A percentile compares a stretch with the other conserved stretches of the same genome.
phyloP scores from a whole-genome alignment of 768 basidiomycete species.

The Macrolepiota fuliginosa region DNA sequence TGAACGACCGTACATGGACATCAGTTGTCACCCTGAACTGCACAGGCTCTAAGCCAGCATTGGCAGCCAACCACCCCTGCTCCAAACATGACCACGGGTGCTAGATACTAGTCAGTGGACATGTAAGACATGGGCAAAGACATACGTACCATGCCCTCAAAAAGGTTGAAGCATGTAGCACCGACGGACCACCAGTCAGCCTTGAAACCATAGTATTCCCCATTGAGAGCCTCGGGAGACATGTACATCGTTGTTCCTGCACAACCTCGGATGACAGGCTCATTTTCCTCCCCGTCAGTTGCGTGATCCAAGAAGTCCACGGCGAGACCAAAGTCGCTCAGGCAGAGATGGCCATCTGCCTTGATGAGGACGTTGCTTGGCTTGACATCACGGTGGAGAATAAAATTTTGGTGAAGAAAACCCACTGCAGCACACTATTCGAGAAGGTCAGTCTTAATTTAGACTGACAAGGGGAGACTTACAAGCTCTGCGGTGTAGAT shows the following conservation, averaged over 20 bases:
- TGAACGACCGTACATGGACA: not conserved
- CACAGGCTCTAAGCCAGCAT: not conserved
- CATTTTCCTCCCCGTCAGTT: not conserved
- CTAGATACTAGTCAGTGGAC: not conserved
- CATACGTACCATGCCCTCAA: slow-evolving; percentile 16
- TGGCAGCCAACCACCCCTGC: not conserved
- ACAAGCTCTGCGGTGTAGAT: slow-evolving; percentile 17
- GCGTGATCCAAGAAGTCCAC: slow-evolving; percentile 14
- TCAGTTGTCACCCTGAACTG: not conserved
- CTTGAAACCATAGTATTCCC: slow-evolving; percentile 17
- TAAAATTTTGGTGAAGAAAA: slow-evolving; percentile 14
- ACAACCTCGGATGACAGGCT: slow-evolving; percentile 15
- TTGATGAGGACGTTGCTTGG: slow-evolving; percentile 19
- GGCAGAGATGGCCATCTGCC: slow-evolving; percentile 18
- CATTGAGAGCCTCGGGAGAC: slow-evolving; percentile 16
- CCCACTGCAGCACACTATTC: slow-evolving; percentile 15
- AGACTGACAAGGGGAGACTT: not conserved
- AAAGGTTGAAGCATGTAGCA: slow-evolving; percentile 13
- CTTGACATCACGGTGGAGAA: slow-evolving; percentile 20
- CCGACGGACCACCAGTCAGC: slow-evolving; percentile 19
- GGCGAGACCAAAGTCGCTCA: slow-evolving; percentile 19
- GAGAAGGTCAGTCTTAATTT: not conserved
- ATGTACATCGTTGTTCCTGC: slow-evolving; percentile 19
- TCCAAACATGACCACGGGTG: slow-evolving; percentile 4
- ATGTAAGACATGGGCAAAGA: not conserved